Base-by-base conservation (phyloP, 192 early-diverging fungal genomes). In the Podila epicladia region DNA sequence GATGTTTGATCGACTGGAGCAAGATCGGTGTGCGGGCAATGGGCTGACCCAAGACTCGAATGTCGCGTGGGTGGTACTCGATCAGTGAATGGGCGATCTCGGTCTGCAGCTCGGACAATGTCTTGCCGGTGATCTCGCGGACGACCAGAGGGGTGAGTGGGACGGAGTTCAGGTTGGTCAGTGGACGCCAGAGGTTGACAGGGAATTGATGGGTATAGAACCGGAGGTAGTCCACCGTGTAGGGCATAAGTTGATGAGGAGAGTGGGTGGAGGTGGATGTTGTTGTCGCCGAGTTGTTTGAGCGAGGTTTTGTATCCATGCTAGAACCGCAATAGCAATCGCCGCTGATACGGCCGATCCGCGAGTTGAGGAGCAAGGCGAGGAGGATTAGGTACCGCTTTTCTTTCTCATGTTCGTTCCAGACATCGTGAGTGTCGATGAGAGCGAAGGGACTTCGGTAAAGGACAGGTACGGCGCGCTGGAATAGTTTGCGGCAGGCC, bases 171-270 rank as follows among this genome's bases (percentile, higher is more conserved):
- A 80, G 58, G 38, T 62, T 51, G 26, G n/a, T 65, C n/a, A 80
- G 48, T 2, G 67, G 41, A 12, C 48, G 66, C 59, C 60, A 73
- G 2, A 80, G 71, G 48, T 80, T 62, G 32, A 80, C 32, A 24
- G 62, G 38, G 45, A 73, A 65, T 45, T 80, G 77, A 20, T 64
- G 57, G 38, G 61, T 73, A 61, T 53, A 80, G n/a, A 65, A 80
- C 5, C 77, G 61, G 3, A 80, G 71, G 45, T 80, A 80, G 67
- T 80, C 77, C 33, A 80, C 35, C 1, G 71, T 80, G 41, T 45
- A 45, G 12, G 70, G 35, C 0, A 4, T 55, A 22, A 8, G 53
- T 24, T 9, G 20, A 22, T 55, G 53, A 24, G 5, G 20, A 55
- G 13, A 49, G 29, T 45, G 41, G 35, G 37, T 35, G 17, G 51